Evolutionary conservation across 1,139 yeast genomes (phyloP).

Genomic region (Yamadazyma taylorii): DNA sequence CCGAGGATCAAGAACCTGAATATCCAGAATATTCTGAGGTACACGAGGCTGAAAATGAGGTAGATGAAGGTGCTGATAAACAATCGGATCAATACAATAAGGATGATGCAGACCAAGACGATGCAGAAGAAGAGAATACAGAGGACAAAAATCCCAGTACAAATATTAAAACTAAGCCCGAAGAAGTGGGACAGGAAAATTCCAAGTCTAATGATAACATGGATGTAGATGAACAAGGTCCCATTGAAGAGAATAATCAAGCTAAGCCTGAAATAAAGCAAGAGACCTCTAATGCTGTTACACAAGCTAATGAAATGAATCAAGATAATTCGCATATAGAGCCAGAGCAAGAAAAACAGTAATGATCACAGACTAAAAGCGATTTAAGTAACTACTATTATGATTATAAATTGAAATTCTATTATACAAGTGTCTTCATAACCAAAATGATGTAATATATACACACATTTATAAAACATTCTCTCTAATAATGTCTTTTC

Average conservation of each 20-base stretch:
- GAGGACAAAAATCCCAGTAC: constrained; percentile 1
- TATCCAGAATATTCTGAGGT: constrained; percentile 17
- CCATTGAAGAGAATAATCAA: no score
- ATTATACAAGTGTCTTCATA: constrained; percentile 1
- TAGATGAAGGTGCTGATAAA: constrained; percentile 7
- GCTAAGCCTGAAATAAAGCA: no score
- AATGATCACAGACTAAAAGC: no score
- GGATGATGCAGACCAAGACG: constrained; percentile 11
- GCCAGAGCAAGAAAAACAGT: no score
- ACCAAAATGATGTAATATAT: neutral
- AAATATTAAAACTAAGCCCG: neutral
- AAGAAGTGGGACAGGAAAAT: no score
- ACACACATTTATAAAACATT: neutral
- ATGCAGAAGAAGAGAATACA: constrained; percentile 4
- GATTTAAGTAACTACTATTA: no score
- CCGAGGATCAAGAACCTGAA: constrained; percentile 9
- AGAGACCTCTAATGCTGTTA: no score
- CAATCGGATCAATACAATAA: constrained; percentile 16
- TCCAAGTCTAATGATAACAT: no score
- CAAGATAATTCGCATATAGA: no score
- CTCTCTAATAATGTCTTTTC: constrained; percentile 22
- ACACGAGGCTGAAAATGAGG: constrained; percentile 19
- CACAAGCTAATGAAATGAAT: no score
- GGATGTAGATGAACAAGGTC: constrained; percentile 5
- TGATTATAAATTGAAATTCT: neutral